phyloP scores from a whole-genome alignment of 768 basidiomycete genomes.

The Boletellus ananas region DNA sequence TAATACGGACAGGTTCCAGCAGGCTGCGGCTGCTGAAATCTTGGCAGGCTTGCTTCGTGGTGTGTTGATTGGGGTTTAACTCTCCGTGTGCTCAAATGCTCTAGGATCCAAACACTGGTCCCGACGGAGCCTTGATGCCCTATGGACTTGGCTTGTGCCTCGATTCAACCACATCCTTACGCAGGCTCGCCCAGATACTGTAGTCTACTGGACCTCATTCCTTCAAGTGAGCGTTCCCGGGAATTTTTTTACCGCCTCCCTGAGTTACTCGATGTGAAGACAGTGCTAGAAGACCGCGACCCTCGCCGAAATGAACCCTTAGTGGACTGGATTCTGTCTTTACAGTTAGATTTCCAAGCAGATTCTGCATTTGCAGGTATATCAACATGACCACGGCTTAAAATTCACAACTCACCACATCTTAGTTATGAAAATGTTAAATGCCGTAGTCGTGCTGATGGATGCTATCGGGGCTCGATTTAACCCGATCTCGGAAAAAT shows the following conservation, averaged over 20 bases:
- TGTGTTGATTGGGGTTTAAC: conserved; percentile 27
- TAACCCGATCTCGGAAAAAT: conserved; percentile 61
- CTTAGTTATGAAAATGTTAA: conserved; percentile 73
- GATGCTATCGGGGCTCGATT: conserved; percentile 66
- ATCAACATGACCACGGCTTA: conserved; percentile 19
- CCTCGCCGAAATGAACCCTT: conserved; percentile 72
- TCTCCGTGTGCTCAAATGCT: conserved; percentile 4
- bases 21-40: conserved; percentile 74
- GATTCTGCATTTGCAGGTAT: conserved; percentile 86
- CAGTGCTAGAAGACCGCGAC: conserved; percentile 64
- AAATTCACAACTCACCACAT: conserved; percentile 6
- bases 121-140: conserved; percentile 40
- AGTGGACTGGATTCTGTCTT: conserved; percentile 69
- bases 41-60: conserved; percentile 74
- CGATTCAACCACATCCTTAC: conserved; percentile 61
- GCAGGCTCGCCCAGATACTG: conserved; percentile 83
- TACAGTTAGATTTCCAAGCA: conserved; percentile 77
- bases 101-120: conserved; percentile 86
- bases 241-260: neutral
- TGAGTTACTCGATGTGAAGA: conserved; percentile 30
- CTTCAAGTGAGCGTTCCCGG: conserved; percentile 35
- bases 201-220: conserved; percentile 68
- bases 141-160: conserved; percentile 72
- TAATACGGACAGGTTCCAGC: conserved; percentile 78
- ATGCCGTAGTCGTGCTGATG: conserved; percentile 61